Conservation (phyloP, 2,329 filamentous ascomycete genomes). For the Monosporascus sp. region DNA sequence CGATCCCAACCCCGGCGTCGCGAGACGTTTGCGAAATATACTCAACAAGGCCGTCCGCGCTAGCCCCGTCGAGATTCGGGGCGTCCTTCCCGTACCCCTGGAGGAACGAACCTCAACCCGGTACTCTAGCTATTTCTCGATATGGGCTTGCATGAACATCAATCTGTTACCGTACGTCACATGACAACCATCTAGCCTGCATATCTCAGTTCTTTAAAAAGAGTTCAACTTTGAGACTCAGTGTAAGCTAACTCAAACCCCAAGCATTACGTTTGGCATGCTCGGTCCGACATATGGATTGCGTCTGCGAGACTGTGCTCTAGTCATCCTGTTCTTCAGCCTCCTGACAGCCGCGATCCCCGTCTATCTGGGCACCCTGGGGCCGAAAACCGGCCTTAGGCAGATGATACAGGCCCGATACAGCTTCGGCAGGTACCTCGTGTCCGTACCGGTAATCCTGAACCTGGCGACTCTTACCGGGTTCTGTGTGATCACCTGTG, state of each 20-base stretch:
- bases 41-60: conserved; percentile 8
- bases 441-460: conserved; percentile 54
- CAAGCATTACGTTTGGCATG: conserved; percentile 58
- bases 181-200: too few relatives aligned
- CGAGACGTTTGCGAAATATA: conserved; percentile 1
- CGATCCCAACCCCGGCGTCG: conserved; percentile 1
- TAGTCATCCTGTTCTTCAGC: conserved; percentile 60
- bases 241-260: neutral
- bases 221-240: neutral
- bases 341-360: conserved; percentile 48
- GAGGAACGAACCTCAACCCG: conserved; percentile 23
- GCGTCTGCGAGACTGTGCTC: conserved; percentile 47
- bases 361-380: conserved; percentile 52
- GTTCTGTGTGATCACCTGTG: conserved; percentile 57
- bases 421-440: conserved; percentile 54
- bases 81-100: conserved; percentile 22
- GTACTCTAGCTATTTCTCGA: conserved; percentile 23
- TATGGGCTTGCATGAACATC: conserved; percentile 24
- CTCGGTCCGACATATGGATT: conserved; percentile 51
- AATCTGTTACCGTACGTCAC: conserved; percentile 23
- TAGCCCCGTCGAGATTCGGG: conserved; percentile 19
- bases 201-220: too few relatives aligned
- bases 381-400: conserved; percentile 57
- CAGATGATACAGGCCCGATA: conserved; percentile 62
- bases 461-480: conserved; percentile 58